Base-by-base conservation (phyloP, 768 basidiomycete species). In the Boletus fagicola region DNA sequence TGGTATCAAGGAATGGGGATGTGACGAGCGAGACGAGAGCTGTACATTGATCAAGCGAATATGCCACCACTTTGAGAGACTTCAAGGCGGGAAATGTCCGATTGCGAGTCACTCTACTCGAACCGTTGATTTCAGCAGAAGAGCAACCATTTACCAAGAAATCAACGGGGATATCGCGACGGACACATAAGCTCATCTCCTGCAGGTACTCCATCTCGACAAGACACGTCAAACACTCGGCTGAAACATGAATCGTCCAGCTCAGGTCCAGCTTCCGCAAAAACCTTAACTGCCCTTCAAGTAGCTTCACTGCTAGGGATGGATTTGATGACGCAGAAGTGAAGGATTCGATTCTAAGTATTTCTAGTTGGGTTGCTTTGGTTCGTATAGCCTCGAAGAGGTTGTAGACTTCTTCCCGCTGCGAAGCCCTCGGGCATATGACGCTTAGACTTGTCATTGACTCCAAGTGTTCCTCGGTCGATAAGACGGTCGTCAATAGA, bases 31-130 rank as follows among this genome's bases (percentile, higher is more conserved):
- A 59, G 3, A 72, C 4, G 18, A 72, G 59, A 6, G 65, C 62
- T 13, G 65, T 65, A 42, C 72, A 73, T 52, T 70, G 70, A 3
- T 64, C 60, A 15, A 74, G 72, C 18, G 63, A 60, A 26, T 60
- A 26, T 22, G 71, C 62, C 45, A 49, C 31, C 48, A 72, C 53
- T 35, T 64, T 72, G 48, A 73, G 39, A n/a, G 49, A 56, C 40
- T 45, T 68, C 35, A 72, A 50, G 45, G 44, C 48, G 5, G 66
- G 63, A 47, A 72, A 73, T 4, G 59, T 61, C 42, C 43, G 61
- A 47, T 55, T 49, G 43, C 16, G 13, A 15, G 43, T 33, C 4
- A 10, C 24, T 11, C 15, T 44, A 53, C 50, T 20, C 28, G 12
- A n/a, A 51, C 15, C 20, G 22, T 50, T 4, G 24, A 28, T n/a